A percentile compares a stretch with the other conserved stretches of the same genome.
Conservation (phyloP, 208 protist genomes). For the Wallacemonas sp. region DNA sequence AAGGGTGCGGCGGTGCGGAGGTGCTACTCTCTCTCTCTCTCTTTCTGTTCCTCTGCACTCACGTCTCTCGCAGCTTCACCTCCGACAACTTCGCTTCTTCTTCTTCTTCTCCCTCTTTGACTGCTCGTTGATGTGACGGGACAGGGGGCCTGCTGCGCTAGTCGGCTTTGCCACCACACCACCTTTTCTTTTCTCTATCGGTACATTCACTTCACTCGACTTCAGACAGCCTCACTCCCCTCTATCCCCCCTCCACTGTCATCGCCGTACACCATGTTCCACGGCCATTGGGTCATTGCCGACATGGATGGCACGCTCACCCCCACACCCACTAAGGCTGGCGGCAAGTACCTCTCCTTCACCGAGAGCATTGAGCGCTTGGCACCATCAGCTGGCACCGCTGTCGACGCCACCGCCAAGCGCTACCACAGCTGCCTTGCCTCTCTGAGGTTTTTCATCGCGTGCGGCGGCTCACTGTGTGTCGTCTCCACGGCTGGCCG, state of each 20-base stretch:
- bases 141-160: no score
- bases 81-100: no score
- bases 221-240: neutral
- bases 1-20: no score
- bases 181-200: no score
- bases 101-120: no score
- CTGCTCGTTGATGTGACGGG: no score
- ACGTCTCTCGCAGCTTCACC: no score
- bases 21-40: no score
- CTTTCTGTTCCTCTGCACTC: no score
- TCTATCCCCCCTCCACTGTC: neutral
- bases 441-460: constrained; percentile 25
- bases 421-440: constrained; percentile 45
- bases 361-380: constrained; percentile 24
- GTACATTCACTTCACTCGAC: neutral
- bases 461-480: constrained; percentile 37
- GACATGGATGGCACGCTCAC: constrained; percentile 68
- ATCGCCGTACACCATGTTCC: constrained; percentile 20
- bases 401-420: neutral
- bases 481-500: constrained; percentile 53
- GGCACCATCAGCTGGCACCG: neutral
- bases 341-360: constrained; percentile 42
- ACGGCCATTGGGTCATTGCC: constrained; percentile 48
- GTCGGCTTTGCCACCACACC: no score
- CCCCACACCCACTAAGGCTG: constrained; percentile 41